Evolutionary conservation across 805 yeast species (phyloP).

Genomic region (Kuraishia hungarica): DNA sequence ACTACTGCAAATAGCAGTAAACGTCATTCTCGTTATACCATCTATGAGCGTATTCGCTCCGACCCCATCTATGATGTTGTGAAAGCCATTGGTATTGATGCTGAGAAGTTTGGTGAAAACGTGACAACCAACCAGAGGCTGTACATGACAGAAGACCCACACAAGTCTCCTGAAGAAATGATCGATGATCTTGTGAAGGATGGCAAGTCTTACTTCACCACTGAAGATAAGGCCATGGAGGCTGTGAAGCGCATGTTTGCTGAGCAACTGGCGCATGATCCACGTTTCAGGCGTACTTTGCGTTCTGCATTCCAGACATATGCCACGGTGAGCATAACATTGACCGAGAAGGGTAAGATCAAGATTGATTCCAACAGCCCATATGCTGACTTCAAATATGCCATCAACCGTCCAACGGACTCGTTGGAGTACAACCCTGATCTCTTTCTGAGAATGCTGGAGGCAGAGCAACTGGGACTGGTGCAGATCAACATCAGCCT

Average conservation of each 20-base stretch:
- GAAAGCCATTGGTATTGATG: conserved; percentile 65
- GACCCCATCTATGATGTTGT: conserved; percentile 61
- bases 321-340: conserved; percentile 61
- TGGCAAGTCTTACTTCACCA: conserved; percentile 37
- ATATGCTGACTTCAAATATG: conserved; percentile 86
- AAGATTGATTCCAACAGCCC: conserved; percentile 76
- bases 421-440: conserved; percentile 74
- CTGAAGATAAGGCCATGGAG: conserved; percentile 52
- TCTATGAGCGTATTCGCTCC: conserved; percentile 58
- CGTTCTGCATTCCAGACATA: conserved; percentile 54
- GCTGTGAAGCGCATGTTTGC: conserved; percentile 72
- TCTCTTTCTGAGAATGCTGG: conserved; percentile 77
- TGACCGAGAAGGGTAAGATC: conserved; percentile 77
- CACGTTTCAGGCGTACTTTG: conserved; percentile 65
- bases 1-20: conserved; percentile 17
- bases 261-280: conserved; percentile 74
- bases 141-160: conserved; percentile 64
- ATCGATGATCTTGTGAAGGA: conserved; percentile 31
- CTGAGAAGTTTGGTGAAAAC: conserved; percentile 78
- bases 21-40: conserved; percentile 51
- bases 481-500: conserved; percentile 54
- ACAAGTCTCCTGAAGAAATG: conserved; percentile 50
- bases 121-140: conserved; percentile 58
- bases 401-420: conserved; percentile 69
- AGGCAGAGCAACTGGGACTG: conserved; percentile 78